Base-by-base conservation (phyloP, 2,329 filamentous ascomycete genomes). In the Aspergillus uvarum region DNA sequence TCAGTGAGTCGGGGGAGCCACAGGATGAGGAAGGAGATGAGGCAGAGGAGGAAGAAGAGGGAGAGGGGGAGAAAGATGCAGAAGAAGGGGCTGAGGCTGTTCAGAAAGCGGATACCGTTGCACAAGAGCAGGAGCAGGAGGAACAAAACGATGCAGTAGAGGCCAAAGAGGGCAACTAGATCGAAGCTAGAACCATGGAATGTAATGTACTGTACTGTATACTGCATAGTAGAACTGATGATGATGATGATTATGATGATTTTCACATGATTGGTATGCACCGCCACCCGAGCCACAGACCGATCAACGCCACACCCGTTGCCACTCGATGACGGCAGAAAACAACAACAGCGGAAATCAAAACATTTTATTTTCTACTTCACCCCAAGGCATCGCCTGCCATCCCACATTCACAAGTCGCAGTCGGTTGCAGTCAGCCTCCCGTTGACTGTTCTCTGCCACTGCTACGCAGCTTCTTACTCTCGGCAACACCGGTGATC, bases 21-120 rank as follows among this genome's bases (percentile, higher is more conserved):
- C 70, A 73, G 21, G 66, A 69, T 26, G 70, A 66, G 0, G 73
- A 68, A 0, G 70, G 71, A 7, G 57, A 47, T n/a, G 59, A 59
- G 6, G 54, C 53, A n/a, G 56, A 53, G 3, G 50, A 54, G 4
- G 59, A 49, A 24, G 65, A 60, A 10, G 54, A 65, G 32, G 60
- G 60, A 5, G 60, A 42, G 16, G 56, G 12, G 8, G 58, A 58
- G 4, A 60, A 56, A 16, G 48, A 32, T n/a, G 38, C 19, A 8
- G 42, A 24, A 16, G 38, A 54, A 12, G 52, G 47, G n/a, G 52
- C 24, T 7, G 24, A 55, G 29, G 53, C 44, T 22, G 5, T 55
- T 21, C 21, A 19, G 42, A 12, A 48, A 21, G 52, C 52, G 7
- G 19, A 54, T 42, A 11, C 22, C 26, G 42, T 24, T 32, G 32